Conservation (phyloP, 1,139 yeast genomes). For the Suhomyces bolitotheri region DNA sequence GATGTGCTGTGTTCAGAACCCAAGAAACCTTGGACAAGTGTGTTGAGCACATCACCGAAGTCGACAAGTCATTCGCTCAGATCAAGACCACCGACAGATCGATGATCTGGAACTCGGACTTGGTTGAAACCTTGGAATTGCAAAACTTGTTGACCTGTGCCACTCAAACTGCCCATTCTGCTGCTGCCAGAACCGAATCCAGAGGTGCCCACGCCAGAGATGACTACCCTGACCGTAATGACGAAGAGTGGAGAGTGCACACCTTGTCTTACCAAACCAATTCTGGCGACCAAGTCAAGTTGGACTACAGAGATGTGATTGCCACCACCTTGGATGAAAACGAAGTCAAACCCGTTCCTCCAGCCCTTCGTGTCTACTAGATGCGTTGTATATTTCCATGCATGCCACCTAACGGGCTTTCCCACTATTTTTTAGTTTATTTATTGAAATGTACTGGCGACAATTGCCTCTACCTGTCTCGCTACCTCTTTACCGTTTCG, state of each 20-base stretch:
- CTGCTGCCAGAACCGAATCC: conserved; percentile 94
- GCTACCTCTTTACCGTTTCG: too few species aligned
- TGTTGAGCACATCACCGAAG: conserved; percentile 73
- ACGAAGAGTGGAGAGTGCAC: conserved; percentile 97
- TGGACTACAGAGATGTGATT: conserved; percentile 87
- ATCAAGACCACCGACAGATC: conserved; percentile 93
- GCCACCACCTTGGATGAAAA: conserved; percentile 80
- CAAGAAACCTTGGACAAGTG: conserved; percentile 92
- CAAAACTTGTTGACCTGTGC: conserved; percentile 98
- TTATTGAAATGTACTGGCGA: conserved; percentile 4
- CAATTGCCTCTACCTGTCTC: too few species aligned
- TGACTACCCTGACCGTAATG: conserved; percentile 95
- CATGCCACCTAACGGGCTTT: conserved; percentile 4
- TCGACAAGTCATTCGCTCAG: conserved; percentile 67
- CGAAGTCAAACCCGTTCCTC: conserved; percentile 96
- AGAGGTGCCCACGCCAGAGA: conserved; percentile 99
- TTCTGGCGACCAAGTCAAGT: conserved; percentile 68
- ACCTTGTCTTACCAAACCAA: conserved; percentile 86
- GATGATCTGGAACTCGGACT: conserved; percentile 98
- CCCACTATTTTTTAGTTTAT: conserved; percentile 6
- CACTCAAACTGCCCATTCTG: conserved; percentile 90
- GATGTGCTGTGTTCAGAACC: conserved; percentile 95
- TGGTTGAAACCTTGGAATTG: conserved; percentile 93
- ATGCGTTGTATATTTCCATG: conserved; percentile 6
- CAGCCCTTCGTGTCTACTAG: conserved; percentile 91